phyloP scores from a whole-genome alignment of 2,329 filamentous ascomycete genomes.

The Curvularia verruculosa region DNA sequence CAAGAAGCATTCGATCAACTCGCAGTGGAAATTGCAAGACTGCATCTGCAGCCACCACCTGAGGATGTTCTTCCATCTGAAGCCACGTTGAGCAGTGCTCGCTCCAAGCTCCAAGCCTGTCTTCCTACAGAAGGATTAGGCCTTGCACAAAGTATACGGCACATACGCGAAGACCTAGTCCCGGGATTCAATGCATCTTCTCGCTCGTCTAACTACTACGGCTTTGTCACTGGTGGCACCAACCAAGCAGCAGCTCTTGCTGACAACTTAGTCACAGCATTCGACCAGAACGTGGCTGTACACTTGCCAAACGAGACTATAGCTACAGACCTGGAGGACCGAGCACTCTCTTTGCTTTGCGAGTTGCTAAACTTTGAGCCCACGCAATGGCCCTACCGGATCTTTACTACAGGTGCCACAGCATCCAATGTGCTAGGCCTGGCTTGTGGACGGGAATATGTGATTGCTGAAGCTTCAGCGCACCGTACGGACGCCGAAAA shows the following conservation, averaged over 20 bases:
- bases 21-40: slow-evolving; percentile 29
- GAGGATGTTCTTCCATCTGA: slow-evolving; percentile 46
- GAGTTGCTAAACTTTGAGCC: slow-evolving; percentile 68
- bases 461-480: slow-evolving; percentile 58
- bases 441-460: slow-evolving; percentile 72
- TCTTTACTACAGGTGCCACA: slow-evolving; percentile 78
- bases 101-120: slow-evolving; percentile 42
- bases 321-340: slow-evolving; percentile 76
- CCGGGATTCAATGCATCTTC: slow-evolving; percentile 70
- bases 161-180: slow-evolving; percentile 55
- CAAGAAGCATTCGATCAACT: slow-evolving; percentile 27
- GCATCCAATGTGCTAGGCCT: slow-evolving; percentile 69
- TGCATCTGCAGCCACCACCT: slow-evolving; percentile 28
- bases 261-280: slow-evolving; percentile 79
- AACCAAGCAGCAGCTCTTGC: slow-evolving; percentile 81
- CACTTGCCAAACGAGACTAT: slow-evolving; percentile 79
- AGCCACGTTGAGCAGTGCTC: slow-evolving; percentile 37
- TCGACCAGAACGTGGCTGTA: slow-evolving; percentile 84
- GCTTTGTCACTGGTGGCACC: slow-evolving; percentile 83
- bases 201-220: slow-evolving; percentile 66
- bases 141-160: slow-evolving; percentile 49
- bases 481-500: slow-evolving; percentile 36
- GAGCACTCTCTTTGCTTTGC: slow-evolving; percentile 71
- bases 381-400: slow-evolving; percentile 70
- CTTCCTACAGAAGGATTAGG: slow-evolving; percentile 54